Evolutionary conservation across 1,284 basidiomycete species (phyloP).

Genomic region (Apiotrichum porosum): DNA sequence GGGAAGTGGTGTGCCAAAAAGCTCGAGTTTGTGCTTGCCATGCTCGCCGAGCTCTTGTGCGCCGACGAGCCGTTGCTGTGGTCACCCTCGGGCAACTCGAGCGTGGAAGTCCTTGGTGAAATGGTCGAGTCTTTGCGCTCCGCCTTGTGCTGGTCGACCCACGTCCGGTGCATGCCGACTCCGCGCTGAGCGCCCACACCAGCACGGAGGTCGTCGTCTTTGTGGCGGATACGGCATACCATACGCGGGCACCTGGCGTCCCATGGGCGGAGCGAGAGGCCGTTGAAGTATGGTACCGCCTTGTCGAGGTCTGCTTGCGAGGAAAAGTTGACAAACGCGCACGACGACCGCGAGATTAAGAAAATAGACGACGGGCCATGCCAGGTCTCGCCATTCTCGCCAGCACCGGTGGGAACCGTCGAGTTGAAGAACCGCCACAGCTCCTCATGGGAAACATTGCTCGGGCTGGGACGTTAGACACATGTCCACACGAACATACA

Average conservation of each 20-base stretch:
- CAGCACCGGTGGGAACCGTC: slow-evolving; percentile 26
- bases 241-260: slow-evolving; percentile 71
- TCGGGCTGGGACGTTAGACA: slow-evolving; percentile 33
- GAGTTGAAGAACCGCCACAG: slow-evolving; percentile 77
- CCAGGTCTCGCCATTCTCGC: slow-evolving; percentile 24
- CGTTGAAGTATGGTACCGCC: slow-evolving; percentile 69
- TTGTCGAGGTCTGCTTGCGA: slow-evolving; percentile 59
- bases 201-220: slow-evolving; percentile 79
- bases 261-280: slow-evolving; percentile 42
- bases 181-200: slow-evolving; percentile 90
- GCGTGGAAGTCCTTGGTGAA: slow-evolving; percentile 26
- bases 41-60: slow-evolving; percentile 56
- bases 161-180: slow-evolving; percentile 72
- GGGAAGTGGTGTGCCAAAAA: slow-evolving; percentile 71
- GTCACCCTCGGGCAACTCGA: slow-evolving; percentile 25
- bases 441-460: slow-evolving; percentile 79
- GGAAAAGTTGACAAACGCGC: slow-evolving; percentile 87
- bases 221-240: slow-evolving; percentile 77
- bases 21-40: slow-evolving; percentile 51
- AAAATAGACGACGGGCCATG: slow-evolving; percentile 80
- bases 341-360: slow-evolving; percentile 84
- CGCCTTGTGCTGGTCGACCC: slow-evolving; percentile 58
- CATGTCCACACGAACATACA: background rate
- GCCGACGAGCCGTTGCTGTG: slow-evolving; percentile 11
- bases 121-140: slow-evolving; percentile 14